These are phyloP conservation scores for Globisporangium viniferum DNA, from an alignment of 352 stramenopile species.

Conservation along the genomic window DNA sequence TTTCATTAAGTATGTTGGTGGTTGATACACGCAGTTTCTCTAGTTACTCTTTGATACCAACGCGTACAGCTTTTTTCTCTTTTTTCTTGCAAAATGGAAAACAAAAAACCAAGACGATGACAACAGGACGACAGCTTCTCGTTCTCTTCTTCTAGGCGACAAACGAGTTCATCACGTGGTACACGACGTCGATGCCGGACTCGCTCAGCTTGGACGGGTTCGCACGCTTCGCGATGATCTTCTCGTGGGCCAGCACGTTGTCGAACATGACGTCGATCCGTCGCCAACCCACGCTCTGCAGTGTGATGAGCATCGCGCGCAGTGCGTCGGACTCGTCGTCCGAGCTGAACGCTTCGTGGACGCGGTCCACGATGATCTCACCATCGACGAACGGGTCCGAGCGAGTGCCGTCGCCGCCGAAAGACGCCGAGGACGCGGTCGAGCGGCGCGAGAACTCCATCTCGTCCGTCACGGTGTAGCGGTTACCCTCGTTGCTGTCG, in stretches of 20 bases:
- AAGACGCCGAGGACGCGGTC: conserved; percentile 15
- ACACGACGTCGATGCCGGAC: conserved; percentile 66
- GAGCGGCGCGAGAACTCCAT: conserved; percentile 13
- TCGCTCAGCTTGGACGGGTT: conserved; percentile 51
- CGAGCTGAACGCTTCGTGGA: conserved; percentile 61
- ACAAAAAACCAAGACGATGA: neutral
- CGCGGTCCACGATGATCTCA: conserved; percentile 61
- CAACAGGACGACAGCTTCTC: neutral
- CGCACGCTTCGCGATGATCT: conserved; percentile 78
- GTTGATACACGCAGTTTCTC: conserved; percentile 3
- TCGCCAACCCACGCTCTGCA: conserved; percentile 73
- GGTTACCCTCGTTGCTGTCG: neutral
- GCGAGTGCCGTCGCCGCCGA: conserved; percentile 21
- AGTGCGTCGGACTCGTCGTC: conserved; percentile 60
- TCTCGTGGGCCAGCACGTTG: conserved; percentile 65
- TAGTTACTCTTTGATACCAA: conserved; percentile 1
- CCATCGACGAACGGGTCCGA: conserved; percentile 50
- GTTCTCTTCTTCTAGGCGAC: conserved; percentile 31
- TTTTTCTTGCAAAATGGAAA: neutral
- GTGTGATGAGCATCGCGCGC: conserved; percentile 66
- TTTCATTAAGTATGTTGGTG: neutral
- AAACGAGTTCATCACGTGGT: conserved; percentile 76
- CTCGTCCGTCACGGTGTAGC: conserved; percentile 15
- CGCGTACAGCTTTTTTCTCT: neutral
- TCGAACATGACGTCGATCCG: conserved; percentile 73